Base-by-base conservation (phyloP, 306 rosid genomes). In the Gastrolobium villosum region DNA sequence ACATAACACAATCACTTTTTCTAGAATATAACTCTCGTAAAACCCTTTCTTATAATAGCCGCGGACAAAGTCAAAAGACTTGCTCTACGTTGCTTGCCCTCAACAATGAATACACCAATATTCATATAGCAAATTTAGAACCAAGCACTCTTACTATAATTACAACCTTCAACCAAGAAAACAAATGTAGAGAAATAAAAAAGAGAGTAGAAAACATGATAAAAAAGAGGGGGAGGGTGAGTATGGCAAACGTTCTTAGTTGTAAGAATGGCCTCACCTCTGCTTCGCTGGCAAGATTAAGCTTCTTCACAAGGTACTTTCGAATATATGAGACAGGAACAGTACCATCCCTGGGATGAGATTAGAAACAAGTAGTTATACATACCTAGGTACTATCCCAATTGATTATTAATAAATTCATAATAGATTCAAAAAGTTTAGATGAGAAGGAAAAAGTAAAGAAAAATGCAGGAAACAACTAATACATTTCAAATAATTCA, bases 231-330 rank as follows among this genome's bases (percentile, higher is more conserved):
- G 41, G 32, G 2, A 43, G 36, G 31, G 35, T 52, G n/a, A 36
- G 14, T n/a, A 41, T 60, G 28, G 20, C 7, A 59, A 74, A 2
- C 40, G 62, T 63, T 74, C 65, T 78, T 49, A 45, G 59, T 65
- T 65, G 50, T 72, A 28, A 86, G 43, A 52, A 80, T 34, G 53
- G 78, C 40, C 97, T 83, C 79, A 90, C 97, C 90, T 93, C 97
- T 28, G 90, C 85, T 86, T 95, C 99, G 39, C 83, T 87, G 37
- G 81, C 82, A 74, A 93, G 99, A 81, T 90, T 90, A 72, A 95
- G 99, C 82, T 95, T 93, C 92, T 88, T 87, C 52, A 84, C 88
- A 44, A 94, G 94, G 76, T 94, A 94, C 90, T 92, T 94, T 66
- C 90, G 98, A 85, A 94, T 89, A 53, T 65, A 87, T 26, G 99